Conservation (phyloP, 495 filamentous ascomycete genomes). For the Aspergillus heteromorphus region DNA sequence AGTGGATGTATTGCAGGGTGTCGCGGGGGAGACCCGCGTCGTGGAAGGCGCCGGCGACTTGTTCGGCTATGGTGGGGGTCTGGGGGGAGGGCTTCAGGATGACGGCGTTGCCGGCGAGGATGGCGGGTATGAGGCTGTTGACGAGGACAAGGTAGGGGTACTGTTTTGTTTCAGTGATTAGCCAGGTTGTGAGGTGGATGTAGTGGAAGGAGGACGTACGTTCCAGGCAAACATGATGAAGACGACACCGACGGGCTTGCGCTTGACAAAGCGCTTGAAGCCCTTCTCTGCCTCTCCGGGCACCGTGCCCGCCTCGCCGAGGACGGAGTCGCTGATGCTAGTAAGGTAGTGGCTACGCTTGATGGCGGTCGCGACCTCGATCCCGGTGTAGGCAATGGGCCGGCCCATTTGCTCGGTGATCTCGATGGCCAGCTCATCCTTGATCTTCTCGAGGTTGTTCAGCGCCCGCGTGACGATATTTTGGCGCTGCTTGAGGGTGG, state of each 20-base stretch:
- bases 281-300: slow-evolving; percentile 75
- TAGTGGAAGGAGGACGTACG: slow-evolving; percentile 46
- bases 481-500: slow-evolving; percentile 60
- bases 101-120: slow-evolving; percentile 81
- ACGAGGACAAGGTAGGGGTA: slow-evolving; percentile 90
- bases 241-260: slow-evolving; percentile 77
- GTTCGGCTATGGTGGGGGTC: slow-evolving; percentile 85
- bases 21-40: slow-evolving; percentile 74
- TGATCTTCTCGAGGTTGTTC: slow-evolving; percentile 55
- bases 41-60: slow-evolving; percentile 64
- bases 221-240: slow-evolving; percentile 94
- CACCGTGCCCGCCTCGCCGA: slow-evolving; percentile 48
- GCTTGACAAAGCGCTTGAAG: slow-evolving; percentile 83
- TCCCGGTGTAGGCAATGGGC: slow-evolving; percentile 76
- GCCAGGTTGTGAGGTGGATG: not conserved
- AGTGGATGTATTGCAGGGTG: slow-evolving; percentile 86
- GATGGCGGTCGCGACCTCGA: slow-evolving; percentile 76
- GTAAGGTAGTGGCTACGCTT: slow-evolving; percentile 75
- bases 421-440: slow-evolving; percentile 78
- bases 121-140: slow-evolving; percentile 82
- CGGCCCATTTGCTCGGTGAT: slow-evolving; percentile 93
- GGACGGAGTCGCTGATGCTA: slow-evolving; percentile 66
- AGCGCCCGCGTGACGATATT: slow-evolving; percentile 73
- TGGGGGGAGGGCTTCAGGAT: slow-evolving; percentile 93
- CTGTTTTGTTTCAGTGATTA: slow-evolving; percentile 33